These are phyloP conservation scores for Trichoderma harzianum DNA, from an alignment of 2,329 filamentous ascomycete genomes.

Conservation along the genomic window DNA sequence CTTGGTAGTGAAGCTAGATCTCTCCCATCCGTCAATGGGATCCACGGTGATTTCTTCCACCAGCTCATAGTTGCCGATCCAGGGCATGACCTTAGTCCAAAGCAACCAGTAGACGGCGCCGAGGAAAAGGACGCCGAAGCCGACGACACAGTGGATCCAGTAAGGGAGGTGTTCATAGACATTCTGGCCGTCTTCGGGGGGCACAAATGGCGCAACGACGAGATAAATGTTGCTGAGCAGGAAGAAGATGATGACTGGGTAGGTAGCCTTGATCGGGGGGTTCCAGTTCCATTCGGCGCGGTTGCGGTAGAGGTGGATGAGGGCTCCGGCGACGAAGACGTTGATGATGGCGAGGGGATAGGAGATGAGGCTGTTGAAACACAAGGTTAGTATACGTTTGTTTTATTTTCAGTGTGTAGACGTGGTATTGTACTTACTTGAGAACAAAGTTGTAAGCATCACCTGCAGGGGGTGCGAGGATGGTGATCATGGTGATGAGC, in stretches of 20 bases:
- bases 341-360: conserved; percentile 61
- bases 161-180: conserved; percentile 54
- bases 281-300: conserved; percentile 48
- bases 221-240: conserved; percentile 60
- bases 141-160: conserved; percentile 56
- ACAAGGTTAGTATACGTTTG: conserved; percentile 8
- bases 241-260: conserved; percentile 57
- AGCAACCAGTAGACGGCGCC: conserved; percentile 56
- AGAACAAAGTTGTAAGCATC: conserved; percentile 64
- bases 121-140: conserved; percentile 50
- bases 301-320: conserved; percentile 53
- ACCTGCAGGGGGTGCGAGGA: conserved; percentile 63
- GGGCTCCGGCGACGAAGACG: conserved; percentile 50
- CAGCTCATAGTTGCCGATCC: conserved; percentile 53
- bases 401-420: neutral
- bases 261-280: conserved; percentile 52
- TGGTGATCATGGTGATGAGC: conserved; percentile 61
- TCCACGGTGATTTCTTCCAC: conserved; percentile 53
- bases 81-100: conserved; percentile 52
- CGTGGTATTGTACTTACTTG: conserved; percentile 40
- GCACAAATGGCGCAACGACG: conserved; percentile 56
- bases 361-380: conserved; percentile 51
- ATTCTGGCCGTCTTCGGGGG: conserved; percentile 49
- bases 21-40: conserved; percentile 60
- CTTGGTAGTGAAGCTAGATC: conserved; percentile 50